Conservation (phyloP, 2,329 filamentous ascomycete species). For the Periglandula ipomoeae region DNA sequence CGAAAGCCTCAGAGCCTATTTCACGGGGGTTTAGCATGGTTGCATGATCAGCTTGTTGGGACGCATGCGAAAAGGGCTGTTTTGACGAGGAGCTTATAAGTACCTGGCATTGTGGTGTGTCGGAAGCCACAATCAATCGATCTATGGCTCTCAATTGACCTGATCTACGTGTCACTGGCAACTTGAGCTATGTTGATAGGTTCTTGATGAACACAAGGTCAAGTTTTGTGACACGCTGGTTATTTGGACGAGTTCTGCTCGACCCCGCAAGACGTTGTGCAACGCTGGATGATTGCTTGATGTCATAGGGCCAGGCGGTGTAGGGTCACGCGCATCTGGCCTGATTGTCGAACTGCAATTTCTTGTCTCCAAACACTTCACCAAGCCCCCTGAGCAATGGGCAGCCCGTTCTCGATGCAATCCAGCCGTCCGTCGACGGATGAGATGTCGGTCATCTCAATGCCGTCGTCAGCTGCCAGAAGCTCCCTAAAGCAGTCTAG, state of each 20-base stretch:
- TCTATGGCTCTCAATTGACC: neutral
- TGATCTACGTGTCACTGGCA: neutral
- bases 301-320: neutral
- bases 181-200: neutral
- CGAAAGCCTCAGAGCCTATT: slow-evolving; percentile 1
- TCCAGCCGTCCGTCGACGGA: too few species aligned
- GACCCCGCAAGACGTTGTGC: neutral
- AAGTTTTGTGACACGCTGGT: neutral
- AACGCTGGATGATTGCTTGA: neutral
- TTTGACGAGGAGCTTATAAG: neutral
- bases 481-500: neutral
- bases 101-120: neutral
- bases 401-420: neutral
- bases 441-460: too few species aligned
- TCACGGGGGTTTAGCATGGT: neutral
- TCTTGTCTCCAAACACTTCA: neutral
- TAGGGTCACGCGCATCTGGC: neutral
- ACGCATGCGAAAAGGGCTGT: too few species aligned
- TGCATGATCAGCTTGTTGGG: neutral
- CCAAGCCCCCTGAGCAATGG: neutral
- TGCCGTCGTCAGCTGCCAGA: neutral
- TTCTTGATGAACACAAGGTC: neutral
- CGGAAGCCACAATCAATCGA: neutral
- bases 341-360: too few species aligned
- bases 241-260: neutral